A percentile compares a stretch with the other conserved stretches of the same genome.
Conservation (phyloP, 768 basidiomycete genomes). For the Calocybe gangraenosa region DNA sequence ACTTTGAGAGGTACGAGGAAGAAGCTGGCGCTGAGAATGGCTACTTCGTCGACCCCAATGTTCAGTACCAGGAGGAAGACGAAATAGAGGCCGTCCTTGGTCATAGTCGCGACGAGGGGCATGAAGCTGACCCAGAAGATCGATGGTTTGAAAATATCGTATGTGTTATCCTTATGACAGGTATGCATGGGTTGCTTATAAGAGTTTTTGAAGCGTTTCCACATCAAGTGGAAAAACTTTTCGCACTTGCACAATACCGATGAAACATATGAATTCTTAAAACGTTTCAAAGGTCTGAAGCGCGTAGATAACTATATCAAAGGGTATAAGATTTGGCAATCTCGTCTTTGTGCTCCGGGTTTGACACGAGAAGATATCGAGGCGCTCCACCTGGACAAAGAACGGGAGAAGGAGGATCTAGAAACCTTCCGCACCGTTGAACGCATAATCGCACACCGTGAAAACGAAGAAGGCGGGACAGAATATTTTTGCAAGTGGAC, state of each 20-base stretch:
- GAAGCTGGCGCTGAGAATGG: constrained; percentile 56
- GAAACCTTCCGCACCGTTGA: constrained; percentile 92
- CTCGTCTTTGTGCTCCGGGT: constrained; percentile 57
- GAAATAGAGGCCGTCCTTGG: constrained; percentile 91
- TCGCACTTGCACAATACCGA: constrained; percentile 99
- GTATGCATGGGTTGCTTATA: constrained; percentile 12
- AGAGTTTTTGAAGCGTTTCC: constrained; percentile 72
- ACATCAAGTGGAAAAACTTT: constrained; percentile 99
- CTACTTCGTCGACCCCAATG: constrained; percentile 52
- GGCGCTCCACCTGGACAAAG: constrained; percentile 82
- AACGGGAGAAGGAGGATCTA: constrained; percentile 86
- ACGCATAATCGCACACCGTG: constrained; percentile 78
- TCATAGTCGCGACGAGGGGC: constrained; percentile 82
- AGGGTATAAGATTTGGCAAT: constrained; percentile 71
- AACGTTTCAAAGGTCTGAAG: constrained; percentile 92
- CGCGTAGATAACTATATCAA: constrained; percentile 99
- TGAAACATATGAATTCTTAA: constrained; percentile 94
- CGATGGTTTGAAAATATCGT: constrained; percentile 88
- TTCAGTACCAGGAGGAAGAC: constrained; percentile 63
- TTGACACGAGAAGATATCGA: constrained; percentile 87
- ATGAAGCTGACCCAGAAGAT: constrained; percentile 72
- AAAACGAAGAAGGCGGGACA: constrained; percentile 50
- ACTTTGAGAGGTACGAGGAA: constrained; percentile 68
- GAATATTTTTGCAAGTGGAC: constrained; percentile 99
- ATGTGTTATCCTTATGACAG: constrained; percentile 20